phyloP scores from a whole-genome alignment of 768 basidiomycete genomes.

The Lactarius sanguifluus region DNA sequence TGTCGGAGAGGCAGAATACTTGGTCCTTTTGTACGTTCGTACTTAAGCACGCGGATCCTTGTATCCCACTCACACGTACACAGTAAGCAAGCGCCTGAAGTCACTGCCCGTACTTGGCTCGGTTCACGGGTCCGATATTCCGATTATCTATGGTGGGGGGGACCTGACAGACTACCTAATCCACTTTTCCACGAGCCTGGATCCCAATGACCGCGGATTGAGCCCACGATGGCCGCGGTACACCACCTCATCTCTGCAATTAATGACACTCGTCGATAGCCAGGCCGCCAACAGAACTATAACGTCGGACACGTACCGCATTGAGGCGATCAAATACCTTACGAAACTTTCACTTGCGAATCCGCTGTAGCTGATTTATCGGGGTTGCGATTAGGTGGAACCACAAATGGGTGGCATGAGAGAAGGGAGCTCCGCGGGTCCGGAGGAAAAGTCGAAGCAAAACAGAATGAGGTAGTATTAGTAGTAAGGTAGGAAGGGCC shows the following conservation, averaged over 20 bases:
- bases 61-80: not conserved
- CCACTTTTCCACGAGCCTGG: conserved; percentile 32
- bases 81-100: conserved; percentile 40
- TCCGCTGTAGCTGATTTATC: not conserved
- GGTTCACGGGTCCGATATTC: conserved; percentile 23
- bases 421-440: too few species aligned
- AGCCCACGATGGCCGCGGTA: conserved; percentile 26
- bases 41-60: too few species aligned
- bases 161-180: conserved; percentile 30
- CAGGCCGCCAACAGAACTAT: conserved; percentile 6
- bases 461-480: too few species aligned
- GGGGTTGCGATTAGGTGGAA: too few species aligned
- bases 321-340: conserved; percentile 7
- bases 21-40: conserved; percentile 39
- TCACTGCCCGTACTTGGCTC: conserved; percentile 33
- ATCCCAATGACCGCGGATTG: conserved; percentile 32
- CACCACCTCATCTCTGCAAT: conserved; percentile 4
- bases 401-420: too few species aligned
- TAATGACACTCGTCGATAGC: conserved; percentile 27
- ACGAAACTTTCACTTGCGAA: conserved; percentile 13
- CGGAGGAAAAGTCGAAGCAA: too few species aligned
- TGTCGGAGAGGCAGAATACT: conserved; percentile 35
- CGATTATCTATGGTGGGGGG: conserved; percentile 15
- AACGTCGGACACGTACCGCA: conserved; percentile 30
- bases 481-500: too few species aligned